Evolutionary conservation across 257 asterid genomes (phyloP), one percentile per base, ranked within the genome.

Genomic region (Coffea eugenioides): DNA sequence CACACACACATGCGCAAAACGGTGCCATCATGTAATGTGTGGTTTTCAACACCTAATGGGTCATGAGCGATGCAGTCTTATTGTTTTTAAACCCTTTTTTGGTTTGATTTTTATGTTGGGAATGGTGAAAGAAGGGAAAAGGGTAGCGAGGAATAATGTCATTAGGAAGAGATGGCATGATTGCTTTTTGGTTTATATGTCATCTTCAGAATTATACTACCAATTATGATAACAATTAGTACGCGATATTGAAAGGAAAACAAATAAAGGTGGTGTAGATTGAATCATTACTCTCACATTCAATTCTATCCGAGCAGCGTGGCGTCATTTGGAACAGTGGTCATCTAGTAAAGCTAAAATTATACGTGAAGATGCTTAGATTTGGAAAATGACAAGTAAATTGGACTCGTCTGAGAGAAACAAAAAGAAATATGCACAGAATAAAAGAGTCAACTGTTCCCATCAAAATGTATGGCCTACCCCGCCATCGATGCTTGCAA

Each of bases 131-230:
- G 41, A 27, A 48, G 54, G 36, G 74, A 67, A 62, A 78, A 39
- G 52, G 77, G 62, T n/a, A 1, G 64, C 3, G 46, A 48, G 76
- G 62, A 43, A 65, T 41, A 5, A 75, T 78, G 75, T 78, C 69
- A 52, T 66, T 61, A 61, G 67, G 65, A 11, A 46, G 65, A 64
- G 52, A 64, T 13, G 9, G 34, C 39, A 79, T 79, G 73, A 61
- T 79, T 79, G 65, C 45, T 5, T 56, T 76, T 84, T 72, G 74
- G 83, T 80, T 81, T 84, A 75, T 75, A 49, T 61, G 85, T 81
- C 85, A n/a, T 70, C 71, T 80, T 74, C 81, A 21, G 2, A 74
- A 78, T 75, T 62, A 73, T 78, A 69, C 70, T 72, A 11, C 79
- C 69, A 78, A 74, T 74, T 78, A 69, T 78, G 83, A 67, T 52